Evolutionary conservation across 164 flowering plant species (phyloP), one percentile per base, ranked within the genome.

Genomic region (Aristolochia contorta): DNA sequence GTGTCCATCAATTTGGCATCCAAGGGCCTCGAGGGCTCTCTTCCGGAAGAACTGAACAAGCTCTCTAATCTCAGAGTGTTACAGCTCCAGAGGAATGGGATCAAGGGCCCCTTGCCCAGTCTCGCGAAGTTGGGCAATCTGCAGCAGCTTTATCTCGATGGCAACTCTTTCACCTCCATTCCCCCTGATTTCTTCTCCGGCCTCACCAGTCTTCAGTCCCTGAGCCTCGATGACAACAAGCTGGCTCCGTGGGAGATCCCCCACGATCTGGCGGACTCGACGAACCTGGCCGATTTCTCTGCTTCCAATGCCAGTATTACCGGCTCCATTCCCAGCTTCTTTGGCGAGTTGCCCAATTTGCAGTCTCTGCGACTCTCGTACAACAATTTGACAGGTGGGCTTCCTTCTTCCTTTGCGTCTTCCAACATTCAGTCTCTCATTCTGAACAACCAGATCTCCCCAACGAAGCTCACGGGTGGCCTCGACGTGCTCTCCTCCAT

Each of bases 351-450:
- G 20, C 57, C 71, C 3, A 80, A 65, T 54, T 46, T 82, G 20
- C 68, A 68, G 22, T 16, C 55, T 23, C 41, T 82, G 12, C 60
- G 75, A 33, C 75, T 82, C 24, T 80, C 84, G 0, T 82, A 82
- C 56, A 82, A 82, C 68, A 75, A 80, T 45, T 68, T 82, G 7
- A 69, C 82, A 0, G 86, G 86, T 9, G 12, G 66, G 1, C 50
- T 82, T 9, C 86, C 86, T 2, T 1, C 32, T 0, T 63, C 80
- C 1, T 59, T 82, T 6, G 70, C 65, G 1, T 63, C 64, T 0
- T 76, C 82, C 16, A 53, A 18, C 12, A 50, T 82, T 20, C 69
- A 59, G 43, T 73, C 63, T 46, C 33, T 82, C 13, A 74, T 78
- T 77, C 63, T 82, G 6, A 82, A 82, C 50, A 75, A 80, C 69